A percentile compares a stretch with the other conserved stretches of the same genome.
Conservation (phyloP, 495 filamentous ascomycete genomes). For the Hypoxylon fragiforme region DNA sequence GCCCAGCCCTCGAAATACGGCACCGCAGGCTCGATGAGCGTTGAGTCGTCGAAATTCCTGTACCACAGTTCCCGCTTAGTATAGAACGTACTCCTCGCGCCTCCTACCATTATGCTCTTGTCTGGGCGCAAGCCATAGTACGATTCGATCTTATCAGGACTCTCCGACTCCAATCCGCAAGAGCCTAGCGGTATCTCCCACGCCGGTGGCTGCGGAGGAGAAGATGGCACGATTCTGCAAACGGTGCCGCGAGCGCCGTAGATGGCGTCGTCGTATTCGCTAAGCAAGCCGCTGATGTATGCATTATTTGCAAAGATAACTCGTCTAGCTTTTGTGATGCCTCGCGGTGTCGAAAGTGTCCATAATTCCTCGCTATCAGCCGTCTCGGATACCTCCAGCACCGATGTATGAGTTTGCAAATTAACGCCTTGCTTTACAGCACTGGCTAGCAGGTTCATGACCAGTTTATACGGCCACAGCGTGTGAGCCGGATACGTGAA, state of each 20-base stretch:
- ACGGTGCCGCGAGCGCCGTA: constrained; percentile 55
- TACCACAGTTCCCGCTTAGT: constrained; percentile 49
- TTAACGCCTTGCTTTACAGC: constrained; percentile 40
- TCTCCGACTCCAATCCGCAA: constrained; percentile 11
- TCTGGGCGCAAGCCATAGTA: constrained; percentile 57
- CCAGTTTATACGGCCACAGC: constrained; percentile 60
- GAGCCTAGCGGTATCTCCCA: constrained; percentile 8
- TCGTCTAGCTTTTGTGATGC: constrained; percentile 47
- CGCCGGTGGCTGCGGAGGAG: neutral
- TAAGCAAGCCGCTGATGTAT: constrained; percentile 58
- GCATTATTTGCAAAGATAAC: constrained; percentile 67
- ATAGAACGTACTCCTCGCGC: constrained; percentile 45
- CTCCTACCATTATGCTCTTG: constrained; percentile 58
- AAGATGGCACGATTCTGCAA: constrained; percentile 4
- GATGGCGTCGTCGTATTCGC: constrained; percentile 55
- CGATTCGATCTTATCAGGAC: constrained; percentile 18
- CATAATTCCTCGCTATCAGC: constrained; percentile 41
- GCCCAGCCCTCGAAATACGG: constrained; percentile 55
- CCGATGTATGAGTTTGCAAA: constrained; percentile 40
- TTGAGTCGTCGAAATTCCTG: constrained; percentile 53
- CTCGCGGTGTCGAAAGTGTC: constrained; percentile 53
- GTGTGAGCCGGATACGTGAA: constrained; percentile 42
- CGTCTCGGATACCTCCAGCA: constrained; percentile 22
- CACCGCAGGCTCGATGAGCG: constrained; percentile 44
- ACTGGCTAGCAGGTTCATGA: constrained; percentile 55